Conservation (phyloP, 2,329 filamentous ascomycete genomes). For the Botrytis pseudocinerea region DNA sequence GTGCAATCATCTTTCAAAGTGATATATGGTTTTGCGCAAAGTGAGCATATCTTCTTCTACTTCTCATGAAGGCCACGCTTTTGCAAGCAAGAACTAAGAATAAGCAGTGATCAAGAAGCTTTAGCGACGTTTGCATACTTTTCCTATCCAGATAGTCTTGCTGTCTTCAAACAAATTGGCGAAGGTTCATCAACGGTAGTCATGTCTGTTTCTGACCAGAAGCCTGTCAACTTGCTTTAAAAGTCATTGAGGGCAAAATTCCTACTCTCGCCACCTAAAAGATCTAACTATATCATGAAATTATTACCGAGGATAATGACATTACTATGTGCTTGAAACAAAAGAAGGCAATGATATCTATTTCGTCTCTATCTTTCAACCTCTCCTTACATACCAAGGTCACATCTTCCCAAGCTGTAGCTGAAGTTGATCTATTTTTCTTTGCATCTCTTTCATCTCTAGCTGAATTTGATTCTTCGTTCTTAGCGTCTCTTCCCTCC, state of each 20-base stretch:
- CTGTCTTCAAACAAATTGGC: background rate
- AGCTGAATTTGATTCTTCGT: background rate
- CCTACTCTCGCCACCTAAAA: background rate
- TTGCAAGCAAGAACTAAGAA: background rate
- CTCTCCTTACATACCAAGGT: background rate
- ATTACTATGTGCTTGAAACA: background rate
- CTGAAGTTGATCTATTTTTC: background rate
- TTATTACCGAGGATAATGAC: background rate
- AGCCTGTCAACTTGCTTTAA: background rate
- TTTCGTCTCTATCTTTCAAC: background rate
- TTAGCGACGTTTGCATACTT: background rate
- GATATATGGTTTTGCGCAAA: background rate
- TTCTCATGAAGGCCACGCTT: background rate
- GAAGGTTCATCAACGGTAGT: background rate
- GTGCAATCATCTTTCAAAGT: background rate
- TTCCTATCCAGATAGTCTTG: background rate
- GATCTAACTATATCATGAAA: background rate
- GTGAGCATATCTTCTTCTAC: background rate
- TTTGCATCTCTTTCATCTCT: background rate
- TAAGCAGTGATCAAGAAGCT: background rate
- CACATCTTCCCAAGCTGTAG: background rate
- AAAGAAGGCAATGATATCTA: background rate
- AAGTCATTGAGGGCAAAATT: background rate
- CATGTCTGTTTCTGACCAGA: background rate
- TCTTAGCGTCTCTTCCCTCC: background rate